Evolutionary conservation across 768 basidiomycete species (phyloP).

Genomic region (Mycena epipterygia): DNA sequence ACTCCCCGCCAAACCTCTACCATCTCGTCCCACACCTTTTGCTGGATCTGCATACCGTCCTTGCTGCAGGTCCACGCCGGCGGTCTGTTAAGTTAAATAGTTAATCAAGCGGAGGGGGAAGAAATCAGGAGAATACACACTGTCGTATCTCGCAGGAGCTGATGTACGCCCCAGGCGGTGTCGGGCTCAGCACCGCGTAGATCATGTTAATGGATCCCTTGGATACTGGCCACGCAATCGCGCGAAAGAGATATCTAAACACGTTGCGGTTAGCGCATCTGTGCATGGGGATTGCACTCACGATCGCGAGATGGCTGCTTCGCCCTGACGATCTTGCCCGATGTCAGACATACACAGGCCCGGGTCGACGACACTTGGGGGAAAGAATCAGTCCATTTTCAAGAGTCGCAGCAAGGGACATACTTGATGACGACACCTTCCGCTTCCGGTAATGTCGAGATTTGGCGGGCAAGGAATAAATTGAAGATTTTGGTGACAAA

Average conservation of each 20-base stretch:
- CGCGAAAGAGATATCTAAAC: background rate
- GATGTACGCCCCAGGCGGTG: constrained; percentile 17
- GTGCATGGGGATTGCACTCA: background rate
- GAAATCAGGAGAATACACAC: background rate
- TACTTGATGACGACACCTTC: constrained; percentile 25
- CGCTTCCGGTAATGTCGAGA: constrained; percentile 8
- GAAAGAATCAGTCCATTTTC: background rate
- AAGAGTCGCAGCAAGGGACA: background rate
- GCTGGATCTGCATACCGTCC: background rate
- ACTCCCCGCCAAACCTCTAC: constrained; percentile 2
- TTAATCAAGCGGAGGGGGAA: background rate
- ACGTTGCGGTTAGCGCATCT: background rate
- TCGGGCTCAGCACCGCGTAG: constrained; percentile 1
- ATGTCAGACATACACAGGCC: constrained; percentile 1
- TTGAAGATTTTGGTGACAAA: constrained; percentile 5
- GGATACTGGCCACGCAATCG: background rate
- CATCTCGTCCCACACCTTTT: constrained; percentile 16
- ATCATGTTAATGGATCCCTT: constrained; percentile 22
- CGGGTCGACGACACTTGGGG: background rate
- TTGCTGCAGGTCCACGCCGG: constrained; percentile 2
- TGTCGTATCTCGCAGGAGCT: constrained; percentile 14
- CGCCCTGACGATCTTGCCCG: background rate
- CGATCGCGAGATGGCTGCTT: no score
- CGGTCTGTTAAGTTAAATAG: background rate
- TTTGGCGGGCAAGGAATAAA: constrained; percentile 5